phyloP scores from a whole-genome alignment of 2,329 filamentous ascomycete species.

The Myriosclerotinia curreyana region DNA sequence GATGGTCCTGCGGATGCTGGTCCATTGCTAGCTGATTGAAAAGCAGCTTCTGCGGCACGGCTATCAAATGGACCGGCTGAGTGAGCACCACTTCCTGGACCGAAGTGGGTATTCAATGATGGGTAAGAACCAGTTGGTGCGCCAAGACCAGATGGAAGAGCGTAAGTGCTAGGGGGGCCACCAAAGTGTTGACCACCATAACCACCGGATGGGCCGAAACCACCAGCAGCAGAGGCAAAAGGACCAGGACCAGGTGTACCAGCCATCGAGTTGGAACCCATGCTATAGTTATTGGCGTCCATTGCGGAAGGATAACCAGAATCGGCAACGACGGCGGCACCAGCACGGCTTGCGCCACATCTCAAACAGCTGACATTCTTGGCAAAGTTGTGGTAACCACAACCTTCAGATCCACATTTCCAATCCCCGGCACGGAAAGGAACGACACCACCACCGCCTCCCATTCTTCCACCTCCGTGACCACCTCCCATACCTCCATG shows the following conservation, averaged over 20 bases:
- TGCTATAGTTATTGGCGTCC: conserved; percentile 80
- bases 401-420: conserved; percentile 97
- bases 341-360: conserved; percentile 90
- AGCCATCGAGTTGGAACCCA: conserved; percentile 84
- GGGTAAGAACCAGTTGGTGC: conserved; percentile 77
- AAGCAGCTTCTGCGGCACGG: conserved; percentile 89
- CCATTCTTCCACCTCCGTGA: conserved; percentile 66
- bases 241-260: conserved; percentile 76
- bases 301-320: conserved; percentile 88
- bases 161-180: conserved; percentile 83
- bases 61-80: conserved; percentile 87
- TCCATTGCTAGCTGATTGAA: conserved; percentile 82
- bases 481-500: conserved; percentile 52
- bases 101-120: conserved; percentile 75
- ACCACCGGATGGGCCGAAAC: conserved; percentile 62
- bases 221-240: conserved; percentile 66
- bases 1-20: conserved; percentile 72
- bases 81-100: conserved; percentile 73
- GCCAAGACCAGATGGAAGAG: conserved; percentile 79
- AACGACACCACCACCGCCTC: conserved; percentile 79
- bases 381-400: conserved; percentile 98
- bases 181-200: conserved; percentile 77
- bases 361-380: conserved; percentile 98
- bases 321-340: conserved; percentile 90
- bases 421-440: conserved; percentile 98